Base-by-base conservation (phyloP, 306 rosid genomes). In the Arachis stenosperma region DNA sequence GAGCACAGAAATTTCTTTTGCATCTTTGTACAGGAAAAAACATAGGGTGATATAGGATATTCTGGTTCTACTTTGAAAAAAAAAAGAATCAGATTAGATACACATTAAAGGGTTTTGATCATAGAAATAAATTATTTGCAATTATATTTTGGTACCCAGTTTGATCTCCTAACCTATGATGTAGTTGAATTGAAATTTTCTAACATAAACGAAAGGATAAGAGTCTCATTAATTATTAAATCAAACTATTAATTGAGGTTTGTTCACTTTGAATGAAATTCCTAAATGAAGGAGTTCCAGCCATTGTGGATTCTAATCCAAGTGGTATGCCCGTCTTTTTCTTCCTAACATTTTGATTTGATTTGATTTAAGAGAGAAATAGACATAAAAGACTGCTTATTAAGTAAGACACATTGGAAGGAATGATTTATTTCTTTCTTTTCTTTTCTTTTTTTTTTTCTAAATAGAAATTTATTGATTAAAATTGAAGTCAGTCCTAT, bases 11-110 rank as follows among this genome's bases (percentile, higher is more conserved):
- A 58, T 73, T 46, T 69, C 61, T 6, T 9, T 77, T 75, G 69
- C 53, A 64, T 85, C 77, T 68, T 66, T 90, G 89, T 90, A 88
- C 86, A 92, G 80, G 86, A 62, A 88, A 62, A 70, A 75, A 46
- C 66, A 71, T 74, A 66, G 76, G 60, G 79, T 67, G 64, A 70
- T 74, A 65, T 74, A 65, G 75, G 56, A 75, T 61, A 73, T 60
- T 67, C 67, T 44, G 76, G 39, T 79, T 75, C 71, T 71, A 43
- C 41, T 65, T 72, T 65, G 73, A 46, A 72, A 80, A 46, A 80
- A 46, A 72, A 80, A 78, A 65, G 68, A 61, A 65, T 74, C 33
- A 12, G 70, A 75, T 55, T 64, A 67, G 17, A 79, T 58, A 55
- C 78, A 64, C 52, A 70, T 56, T 41, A 42, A 37, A 48, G 65